These are phyloP conservation scores for Lipomyces spencermartinsiae DNA, from an alignment of 805 yeast species.

Conservation along the genomic window DNA sequence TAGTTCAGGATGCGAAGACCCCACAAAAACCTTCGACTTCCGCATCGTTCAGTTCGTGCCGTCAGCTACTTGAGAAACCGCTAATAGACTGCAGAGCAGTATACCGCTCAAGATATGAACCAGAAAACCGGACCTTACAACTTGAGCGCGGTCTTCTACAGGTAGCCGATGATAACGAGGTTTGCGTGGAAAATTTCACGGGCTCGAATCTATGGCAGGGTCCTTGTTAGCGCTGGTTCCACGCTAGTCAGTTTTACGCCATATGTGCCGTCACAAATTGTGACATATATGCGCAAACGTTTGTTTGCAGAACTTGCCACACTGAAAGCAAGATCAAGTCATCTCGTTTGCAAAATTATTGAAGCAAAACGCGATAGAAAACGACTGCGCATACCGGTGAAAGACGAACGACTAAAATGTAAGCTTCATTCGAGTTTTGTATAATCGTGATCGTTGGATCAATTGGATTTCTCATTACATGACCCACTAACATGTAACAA, in stretches of 20 bases:
- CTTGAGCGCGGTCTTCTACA: constrained; percentile 5
- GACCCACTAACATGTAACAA: not conserved
- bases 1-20: constrained; percentile 94
- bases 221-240: not conserved
- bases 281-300: not conserved
- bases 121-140: not conserved
- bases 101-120: not conserved
- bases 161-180: constrained; percentile 2
- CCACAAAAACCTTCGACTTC: constrained; percentile 95
- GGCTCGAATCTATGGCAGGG: not conserved
- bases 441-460: not conserved
- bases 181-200: not conserved
- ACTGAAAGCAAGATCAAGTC: no score
- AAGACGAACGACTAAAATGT: not conserved
- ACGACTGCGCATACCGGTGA: not conserved
- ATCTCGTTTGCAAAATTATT: not conserved
- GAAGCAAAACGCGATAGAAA: not conserved
- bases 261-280: not conserved
- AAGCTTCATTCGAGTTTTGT: not conserved
- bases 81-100: not conserved
- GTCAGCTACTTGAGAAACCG: constrained; percentile 1
- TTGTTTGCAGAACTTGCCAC: no score
- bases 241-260: not conserved
- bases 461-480: not conserved
- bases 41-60: constrained; percentile 62